A percentile compares a stretch with the other conserved stretches of the same genome.
Conservation (phyloP, 2,329 filamentous ascomycete genomes). For the Fusarium cicatricum region DNA sequence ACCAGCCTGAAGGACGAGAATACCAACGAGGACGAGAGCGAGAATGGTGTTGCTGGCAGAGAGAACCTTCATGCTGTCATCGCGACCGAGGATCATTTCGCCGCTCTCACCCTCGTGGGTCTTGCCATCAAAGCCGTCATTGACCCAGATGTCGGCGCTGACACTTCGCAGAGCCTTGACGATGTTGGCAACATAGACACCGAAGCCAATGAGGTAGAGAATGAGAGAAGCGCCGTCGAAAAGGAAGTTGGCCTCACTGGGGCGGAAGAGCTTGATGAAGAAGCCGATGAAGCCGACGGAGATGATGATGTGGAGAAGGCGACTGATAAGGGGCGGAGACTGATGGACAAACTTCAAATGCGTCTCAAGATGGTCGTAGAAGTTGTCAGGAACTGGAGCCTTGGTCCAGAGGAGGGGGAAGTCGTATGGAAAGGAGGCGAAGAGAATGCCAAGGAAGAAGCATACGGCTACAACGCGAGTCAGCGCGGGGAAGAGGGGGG, state of each 20-base stretch:
- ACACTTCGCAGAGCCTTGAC: constrained; percentile 92
- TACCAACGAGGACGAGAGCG: constrained; percentile 88
- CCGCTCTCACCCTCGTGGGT: constrained; percentile 54
- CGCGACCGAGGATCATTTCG: constrained; percentile 77
- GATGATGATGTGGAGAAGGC: constrained; percentile 94
- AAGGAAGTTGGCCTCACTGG: constrained; percentile 92
- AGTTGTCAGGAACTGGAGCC: constrained; percentile 68
- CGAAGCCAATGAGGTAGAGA: constrained; percentile 85
- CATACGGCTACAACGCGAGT: constrained; percentile 70
- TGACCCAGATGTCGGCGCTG: constrained; percentile 70
- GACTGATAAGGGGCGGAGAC: constrained; percentile 88
- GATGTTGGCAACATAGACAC: constrained; percentile 95
- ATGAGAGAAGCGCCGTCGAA: constrained; percentile 88
- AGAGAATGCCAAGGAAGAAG: constrained; percentile 98
- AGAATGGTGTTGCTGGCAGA: constrained; percentile 96
- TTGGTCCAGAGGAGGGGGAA: constrained; percentile 86
- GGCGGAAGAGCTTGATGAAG: constrained; percentile 93
- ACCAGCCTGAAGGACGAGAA: constrained; percentile 91
- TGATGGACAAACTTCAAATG: constrained; percentile 93
- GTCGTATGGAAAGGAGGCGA: constrained; percentile 96
- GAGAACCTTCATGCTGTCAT: constrained; percentile 90
- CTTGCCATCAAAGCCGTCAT: constrained; percentile 49
- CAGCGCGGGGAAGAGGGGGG: constrained; percentile 6
- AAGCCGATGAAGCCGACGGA: constrained; percentile 87
- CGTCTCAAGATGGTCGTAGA: constrained; percentile 85